phyloP scores from a whole-genome alignment of 345 rosid genomes.

The Boechera divaricarpa region DNA sequence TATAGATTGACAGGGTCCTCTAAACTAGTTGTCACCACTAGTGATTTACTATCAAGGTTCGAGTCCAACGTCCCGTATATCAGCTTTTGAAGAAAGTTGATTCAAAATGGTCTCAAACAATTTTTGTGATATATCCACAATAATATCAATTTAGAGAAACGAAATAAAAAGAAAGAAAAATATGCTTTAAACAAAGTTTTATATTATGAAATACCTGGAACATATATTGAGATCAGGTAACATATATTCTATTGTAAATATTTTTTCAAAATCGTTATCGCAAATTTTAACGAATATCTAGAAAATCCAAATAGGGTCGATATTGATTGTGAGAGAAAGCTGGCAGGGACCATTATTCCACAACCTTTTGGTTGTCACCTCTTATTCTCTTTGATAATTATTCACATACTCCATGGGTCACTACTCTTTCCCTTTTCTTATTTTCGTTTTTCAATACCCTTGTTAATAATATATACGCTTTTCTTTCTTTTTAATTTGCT shows the following conservation, averaged over 20 bases:
- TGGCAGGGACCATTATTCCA: conserved; percentile 53
- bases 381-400: conserved; percentile 47
- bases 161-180: background rate
- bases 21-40: background rate
- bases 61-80: background rate
- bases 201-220: background rate
- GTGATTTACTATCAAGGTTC: background rate
- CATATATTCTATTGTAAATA: conserved; percentile 3
- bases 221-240: conserved; percentile 2
- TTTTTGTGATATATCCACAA: background rate
- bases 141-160: background rate
- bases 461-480: conserved; percentile 24
- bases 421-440: conserved; percentile 33
- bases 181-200: background rate
- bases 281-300: conserved; percentile 33
- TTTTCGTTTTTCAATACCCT: conserved; percentile 6
- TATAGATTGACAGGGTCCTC: background rate
- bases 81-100: background rate
- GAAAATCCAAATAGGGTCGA: conserved; percentile 42
- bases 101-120: background rate
- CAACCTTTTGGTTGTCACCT: conserved; percentile 52
- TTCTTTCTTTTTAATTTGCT: conserved; percentile 34
- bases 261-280: conserved; percentile 2
- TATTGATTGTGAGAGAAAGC: conserved; percentile 46
- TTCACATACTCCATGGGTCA: conserved; percentile 45